Percentiles rank a stretch among this genome's conserved stretches.
Conservation (phyloP, 257 asterid species). For the Lantana camara region DNA sequence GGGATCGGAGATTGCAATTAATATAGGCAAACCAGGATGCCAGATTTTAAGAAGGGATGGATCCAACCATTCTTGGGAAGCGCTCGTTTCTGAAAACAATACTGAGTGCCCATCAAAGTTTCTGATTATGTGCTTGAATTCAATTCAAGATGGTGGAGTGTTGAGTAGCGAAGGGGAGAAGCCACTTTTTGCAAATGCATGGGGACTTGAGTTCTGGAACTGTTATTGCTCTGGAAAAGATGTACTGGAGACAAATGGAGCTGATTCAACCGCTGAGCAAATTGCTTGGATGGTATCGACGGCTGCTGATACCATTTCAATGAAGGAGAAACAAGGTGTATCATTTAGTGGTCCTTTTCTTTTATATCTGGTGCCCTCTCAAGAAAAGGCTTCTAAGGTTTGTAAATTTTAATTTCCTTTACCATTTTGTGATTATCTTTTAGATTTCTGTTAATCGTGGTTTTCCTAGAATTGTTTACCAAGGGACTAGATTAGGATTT, state of each 20-base stretch:
- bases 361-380: constrained; percentile 78
- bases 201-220: constrained; percentile 92
- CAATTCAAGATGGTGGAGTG: constrained; percentile 54
- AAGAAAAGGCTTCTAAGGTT: constrained; percentile 79
- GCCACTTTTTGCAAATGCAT: constrained; percentile 55
- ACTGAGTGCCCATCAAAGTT: constrained; percentile 65
- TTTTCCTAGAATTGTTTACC: neutral
- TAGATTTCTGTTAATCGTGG: neutral
- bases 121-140: constrained; percentile 62
- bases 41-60: constrained; percentile 31
- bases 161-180: constrained; percentile 41
- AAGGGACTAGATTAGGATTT: neutral
- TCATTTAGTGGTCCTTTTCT: constrained; percentile 69
- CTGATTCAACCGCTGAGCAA: constrained; percentile 54
- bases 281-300: constrained; percentile 90
- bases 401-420: constrained; percentile 12
- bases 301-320: constrained; percentile 72
- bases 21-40: constrained; percentile 40
- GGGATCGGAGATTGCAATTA: constrained; percentile 41
- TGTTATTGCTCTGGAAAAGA: constrained; percentile 61
- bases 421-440: neutral
- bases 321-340: constrained; percentile 74
- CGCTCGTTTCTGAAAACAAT: constrained; percentile 28
- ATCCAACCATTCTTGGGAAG: constrained; percentile 29
- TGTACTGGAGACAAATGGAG: constrained; percentile 59